Conservation (phyloP, 805 yeast genomes). For the Saccharomycopsis amapae region DNA sequence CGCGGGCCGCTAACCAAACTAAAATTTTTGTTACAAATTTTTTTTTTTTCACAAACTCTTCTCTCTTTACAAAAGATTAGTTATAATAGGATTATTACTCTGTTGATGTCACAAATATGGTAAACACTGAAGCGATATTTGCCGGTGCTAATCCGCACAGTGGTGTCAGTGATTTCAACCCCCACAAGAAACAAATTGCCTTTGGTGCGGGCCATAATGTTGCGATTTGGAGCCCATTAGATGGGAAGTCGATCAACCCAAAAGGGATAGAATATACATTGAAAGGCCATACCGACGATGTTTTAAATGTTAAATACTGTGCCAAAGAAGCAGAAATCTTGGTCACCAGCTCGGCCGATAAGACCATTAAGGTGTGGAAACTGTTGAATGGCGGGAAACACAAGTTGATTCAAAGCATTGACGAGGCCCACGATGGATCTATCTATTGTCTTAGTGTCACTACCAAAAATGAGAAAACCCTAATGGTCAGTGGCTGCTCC, state of each 20-base stretch:
- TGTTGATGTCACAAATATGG: too few species aligned
- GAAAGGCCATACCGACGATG: constrained; percentile 53
- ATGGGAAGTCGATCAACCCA: constrained; percentile 26
- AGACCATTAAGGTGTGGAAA: constrained; percentile 54
- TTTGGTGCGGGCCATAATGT: constrained; percentile 63
- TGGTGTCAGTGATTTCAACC: constrained; percentile 47
- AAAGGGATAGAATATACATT: constrained; percentile 48
- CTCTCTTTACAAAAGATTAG: too few species aligned
- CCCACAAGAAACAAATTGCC: constrained; percentile 40
- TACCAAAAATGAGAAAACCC: constrained; percentile 8
- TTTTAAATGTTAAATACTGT: constrained; percentile 60
- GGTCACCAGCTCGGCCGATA: constrained; percentile 65
- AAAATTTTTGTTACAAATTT: too few species aligned
- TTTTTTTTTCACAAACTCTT: too few species aligned
- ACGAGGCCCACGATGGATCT: constrained; percentile 39
- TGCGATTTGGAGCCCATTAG: constrained; percentile 63
- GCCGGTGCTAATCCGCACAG: constrained; percentile 68
- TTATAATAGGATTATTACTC: too few species aligned
- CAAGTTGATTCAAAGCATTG: constrained; percentile 29
- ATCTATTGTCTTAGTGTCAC: constrained; percentile 47
- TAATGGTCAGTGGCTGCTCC: constrained; percentile 58
- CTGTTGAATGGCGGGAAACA: constrained; percentile 20
- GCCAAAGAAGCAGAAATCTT: constrained; percentile 36
- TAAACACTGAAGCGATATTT: constrained; percentile 43
- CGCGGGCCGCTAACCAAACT: too few species aligned